Evolutionary conservation across 2,329 filamentous ascomycete species (phyloP), one percentile per base, ranked within the genome.

Genomic region (Ophiostoma piceae): DNA sequence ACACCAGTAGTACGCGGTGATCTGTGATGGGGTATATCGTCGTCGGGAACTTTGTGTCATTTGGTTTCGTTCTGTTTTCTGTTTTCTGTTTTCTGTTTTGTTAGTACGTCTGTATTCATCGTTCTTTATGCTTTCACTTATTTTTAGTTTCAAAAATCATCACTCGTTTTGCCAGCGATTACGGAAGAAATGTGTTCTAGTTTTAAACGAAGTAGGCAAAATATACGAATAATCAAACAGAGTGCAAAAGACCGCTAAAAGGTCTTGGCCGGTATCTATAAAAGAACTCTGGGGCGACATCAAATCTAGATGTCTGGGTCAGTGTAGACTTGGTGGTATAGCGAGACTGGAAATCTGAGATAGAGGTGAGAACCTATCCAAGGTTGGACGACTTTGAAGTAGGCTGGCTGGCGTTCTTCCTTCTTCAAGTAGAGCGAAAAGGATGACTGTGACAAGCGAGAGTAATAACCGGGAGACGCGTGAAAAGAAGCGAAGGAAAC

Each of bases 231-330:
- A 8, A 26, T 7, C 7, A 26, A 16, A 16, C 7, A 14, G 51
- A 22, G n/a, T 9, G 9, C 39, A n/a, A n/a, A 11, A 57, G 7
- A 57, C n/a, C n/a, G 51, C n/a, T 9, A 47, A 8, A n/a, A 2
- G 16, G 43, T 47, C 43, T 5, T 11, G 22, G 22, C 26, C 22
- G 35, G 51, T 43, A 57, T 66, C 35, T 57, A 11, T 32, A 57
- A 11, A 19, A 14, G 7, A 32, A 32, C 22, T 62, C 54, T 7
- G 29, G 22, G 11, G 57, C 57, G 26, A 32, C 57, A 62, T 62
- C 57, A 32, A 32, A 62, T 62, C 57, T 62, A 62, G 57, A 62
- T 32, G 57, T 32, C 57, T 62, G 14, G 57, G 57, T 62, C 57
- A 62, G 57, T 62, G 57, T 62, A 62, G 57, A 62, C 57, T 26